Base-by-base conservation (phyloP, 352 stramenopile species). In the Phytophthora sp. region DNA sequence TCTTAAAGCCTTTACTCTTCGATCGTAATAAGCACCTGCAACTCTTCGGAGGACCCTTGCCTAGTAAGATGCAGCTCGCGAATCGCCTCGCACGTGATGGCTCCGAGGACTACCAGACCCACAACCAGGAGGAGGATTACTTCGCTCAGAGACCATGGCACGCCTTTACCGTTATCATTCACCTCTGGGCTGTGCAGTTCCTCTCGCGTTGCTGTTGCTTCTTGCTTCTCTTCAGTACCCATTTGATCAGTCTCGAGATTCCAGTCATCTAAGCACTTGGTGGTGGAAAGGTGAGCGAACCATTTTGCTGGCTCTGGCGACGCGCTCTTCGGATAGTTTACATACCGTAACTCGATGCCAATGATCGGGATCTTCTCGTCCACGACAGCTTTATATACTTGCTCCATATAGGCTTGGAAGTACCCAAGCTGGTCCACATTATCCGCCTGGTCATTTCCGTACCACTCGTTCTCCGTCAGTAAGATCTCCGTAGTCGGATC, bases 321-420 rank as follows among this genome's bases (percentile, higher is more conserved):
- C 18, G 62, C 78, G 2, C 73, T 16, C 1, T 60, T 53, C 42
- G 62, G 60, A 44, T 75, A 87, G 50, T 89, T 80, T 45, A 86
- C 77, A 57, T 86, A 84, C 54, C 80, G 84, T 13, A 88, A 54
- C 2, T 76, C 81, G 47, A 84, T 88, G 5, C 91, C 94, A 50
- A 89, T 77, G 29, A 99, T 64, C 23, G 83, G 75, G 42, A 94
- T 88, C 8, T 84, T 74, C 8, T 89, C 63, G 23, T 90, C 71
- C 3, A 66, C 63, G 9, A 90, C 74, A 29, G 77, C 84, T 53
- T 66, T 78, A 66, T 90, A 74, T 26, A 94, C 73, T 57, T 90
- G 74, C 11, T 80, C 66, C 7, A 93, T 16, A 61, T 84, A 82
- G 15, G 46, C 42, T 57, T 88, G 73, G 35, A 79, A 82, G 63